Evolutionary conservation across 2,329 filamentous ascomycete species (phyloP), one percentile per base, ranked within the genome.

Genomic region (Aspergillus quadrilineatus): DNA sequence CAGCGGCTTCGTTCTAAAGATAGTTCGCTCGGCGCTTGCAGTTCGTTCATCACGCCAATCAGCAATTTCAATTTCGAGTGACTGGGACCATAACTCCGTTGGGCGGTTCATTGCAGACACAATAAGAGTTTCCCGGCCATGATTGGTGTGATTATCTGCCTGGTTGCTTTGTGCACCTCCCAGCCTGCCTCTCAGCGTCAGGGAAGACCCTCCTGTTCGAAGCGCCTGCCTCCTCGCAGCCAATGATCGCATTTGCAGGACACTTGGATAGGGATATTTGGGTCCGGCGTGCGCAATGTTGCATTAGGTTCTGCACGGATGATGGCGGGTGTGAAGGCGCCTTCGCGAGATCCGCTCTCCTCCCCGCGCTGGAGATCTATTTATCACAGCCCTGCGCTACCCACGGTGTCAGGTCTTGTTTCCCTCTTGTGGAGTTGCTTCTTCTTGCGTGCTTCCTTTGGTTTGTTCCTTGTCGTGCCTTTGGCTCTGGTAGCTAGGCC

Each of bases 401-500:
- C 57, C 56, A 60, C 17, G 57, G 56, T 57, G 57, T 50, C 52
- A 49, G 56, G 50, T 64, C 63, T 65, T 61, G 51, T 53, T 58
- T 58, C 56, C 45, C 50, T 49, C 41, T 45, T 58, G 51, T 49
- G 52, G 43, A 56, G 50, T 66, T 65, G 63, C 67, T 66, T 65
- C 62, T 67, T 63, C 61, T 63, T 63, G 53, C 64, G 63, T 58
- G 57, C 57, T 53, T 64, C 47, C 3, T 50, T 36, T 63, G 53
- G 49, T 58, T 60, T 65, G 61, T 65, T 55, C 30, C 58, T 55
- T 62, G 51, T 60, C 30, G 61, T 58, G 66, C 64, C 63, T 65
- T 58, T 60, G 54, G 70, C 69, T 73, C 70, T 70, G 70, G 69
- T 64, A 73, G 70, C 70, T 63, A 59, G 63, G 62, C 63, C 57